Conservation (phyloP, 768 basidiomycete genomes). For the Psilocybe sp. region DNA sequence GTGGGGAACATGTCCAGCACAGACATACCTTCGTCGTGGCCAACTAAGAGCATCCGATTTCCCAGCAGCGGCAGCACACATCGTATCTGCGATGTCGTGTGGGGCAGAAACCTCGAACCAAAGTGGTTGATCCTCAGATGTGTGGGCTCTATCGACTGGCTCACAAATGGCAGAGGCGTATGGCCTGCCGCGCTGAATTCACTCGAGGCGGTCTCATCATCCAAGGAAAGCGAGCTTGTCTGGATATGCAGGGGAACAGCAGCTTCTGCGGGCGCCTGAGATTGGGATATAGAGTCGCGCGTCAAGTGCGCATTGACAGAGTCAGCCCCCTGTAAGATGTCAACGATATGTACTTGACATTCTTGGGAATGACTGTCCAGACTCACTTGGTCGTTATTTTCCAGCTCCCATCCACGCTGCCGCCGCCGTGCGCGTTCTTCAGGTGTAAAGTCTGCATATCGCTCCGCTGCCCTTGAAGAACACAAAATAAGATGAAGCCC, state of each 20-base stretch:
- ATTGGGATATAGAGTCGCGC: conserved; percentile 8
- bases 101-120: conserved; percentile 83
- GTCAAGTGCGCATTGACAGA: too few species aligned
- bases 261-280: conserved; percentile 8
- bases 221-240: conserved; percentile 36
- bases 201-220: conserved; percentile 23
- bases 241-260: conserved; percentile 38
- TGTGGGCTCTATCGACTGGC: conserved; percentile 54
- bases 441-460: conserved; percentile 63
- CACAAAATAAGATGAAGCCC: background rate
- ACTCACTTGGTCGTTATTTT: conserved; percentile 23
- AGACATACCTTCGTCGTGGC: conserved; percentile 76
- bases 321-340: background rate
- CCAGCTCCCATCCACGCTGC: conserved; percentile 69
- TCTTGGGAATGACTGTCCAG: background rate
- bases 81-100: conserved; percentile 70
- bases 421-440: conserved; percentile 56
- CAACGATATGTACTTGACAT: background rate
- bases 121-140: conserved; percentile 73
- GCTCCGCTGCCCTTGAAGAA: conserved; percentile 70
- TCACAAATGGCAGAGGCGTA: conserved; percentile 41
- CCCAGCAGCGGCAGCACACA: conserved; percentile 69
- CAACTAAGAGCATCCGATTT: conserved; percentile 69
- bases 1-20: conserved; percentile 82
- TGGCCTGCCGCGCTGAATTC: conserved; percentile 27